Evolutionary conservation across 495 filamentous ascomycete species (phyloP), one percentile per base, ranked within the genome.

Genomic region (Aspergillus heteromorphus): DNA sequence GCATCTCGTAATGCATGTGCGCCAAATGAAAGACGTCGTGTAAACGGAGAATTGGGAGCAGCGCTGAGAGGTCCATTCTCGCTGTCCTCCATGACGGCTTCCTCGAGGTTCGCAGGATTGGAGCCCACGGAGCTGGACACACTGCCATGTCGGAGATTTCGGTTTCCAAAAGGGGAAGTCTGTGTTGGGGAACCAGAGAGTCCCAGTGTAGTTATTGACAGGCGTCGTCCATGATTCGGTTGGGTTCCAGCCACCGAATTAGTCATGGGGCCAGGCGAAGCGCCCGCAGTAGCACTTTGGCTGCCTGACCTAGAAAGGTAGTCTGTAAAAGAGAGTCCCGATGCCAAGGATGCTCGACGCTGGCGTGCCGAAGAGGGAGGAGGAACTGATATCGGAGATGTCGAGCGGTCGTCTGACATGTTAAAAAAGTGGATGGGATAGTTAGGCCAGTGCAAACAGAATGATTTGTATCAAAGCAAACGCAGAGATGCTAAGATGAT

Each of bases 21-120:
- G 50, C 93, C 92, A 66, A 95, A 93, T 65, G 92, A 96, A 75
- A 95, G 83, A 18, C 93, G 85, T 47, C 93, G 84, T 9, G 83
- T 82, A 66, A 96, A 95, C 14, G 90, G 89, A 5, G 87, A 87
- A 43, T 70, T 81, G 29, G 88, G 81, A 7, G 79, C 76, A 53
- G 65, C 68, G 63, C 67, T 75, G 36, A 65, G 69, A 45, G 64
- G 73, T 49, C 60, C 65, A 60, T 64, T 86, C 40, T 78, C 89
- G 38, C 81, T 82, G 45, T 97, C 93, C 51, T 97, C 93, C 40
- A 92, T 79, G 40, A 91, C 87, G 56, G 78, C 90, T 69, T 97
- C 93, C 61, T 97, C 91, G 45, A 85, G 72, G n/a, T 84, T 87
- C 50, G 85, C 83, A n/a, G 84, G 84, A 60, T 81, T 82, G 29